Conservation (phyloP, 2,329 filamentous ascomycete genomes). For the Colletotrichum sp. region DNA sequence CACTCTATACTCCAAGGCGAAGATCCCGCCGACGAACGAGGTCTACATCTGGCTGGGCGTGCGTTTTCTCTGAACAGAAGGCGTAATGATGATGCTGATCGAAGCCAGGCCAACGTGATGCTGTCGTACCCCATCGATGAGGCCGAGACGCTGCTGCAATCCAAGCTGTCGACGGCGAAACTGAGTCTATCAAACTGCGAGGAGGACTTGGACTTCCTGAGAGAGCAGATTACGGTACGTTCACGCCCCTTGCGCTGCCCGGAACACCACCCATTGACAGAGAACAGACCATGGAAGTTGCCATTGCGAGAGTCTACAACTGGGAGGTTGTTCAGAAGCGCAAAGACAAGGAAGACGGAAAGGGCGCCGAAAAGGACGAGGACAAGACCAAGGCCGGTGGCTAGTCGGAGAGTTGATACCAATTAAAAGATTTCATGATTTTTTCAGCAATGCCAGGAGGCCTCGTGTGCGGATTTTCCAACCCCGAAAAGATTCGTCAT, state of each 20-base stretch:
- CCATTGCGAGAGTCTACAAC: conserved; percentile 96
- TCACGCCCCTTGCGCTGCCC: not conserved
- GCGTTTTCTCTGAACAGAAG: conserved; percentile 30
- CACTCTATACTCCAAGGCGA: conserved; percentile 89
- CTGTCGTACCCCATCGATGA: conserved; percentile 90
- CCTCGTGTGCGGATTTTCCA: not conserved
- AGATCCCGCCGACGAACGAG: conserved; percentile 82
- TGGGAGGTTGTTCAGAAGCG: conserved; percentile 97
- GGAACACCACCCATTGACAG: conserved; percentile 8
- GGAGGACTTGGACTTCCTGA: conserved; percentile 93
- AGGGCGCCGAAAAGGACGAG: conserved; percentile 43
- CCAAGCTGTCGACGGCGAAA: conserved; percentile 81
- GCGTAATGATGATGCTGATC: conserved; percentile 25
- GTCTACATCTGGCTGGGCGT: conserved; percentile 98
- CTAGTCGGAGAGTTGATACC: conserved; percentile 21
- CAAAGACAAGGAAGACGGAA: conserved; percentile 80
- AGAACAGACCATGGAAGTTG: conserved; percentile 90
- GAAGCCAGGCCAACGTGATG: conserved; percentile 87
- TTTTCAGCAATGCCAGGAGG: not conserved
- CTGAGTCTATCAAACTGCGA: conserved; percentile 85
- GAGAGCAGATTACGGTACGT: conserved; percentile 93
- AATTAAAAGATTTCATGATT: conserved; percentile 11
- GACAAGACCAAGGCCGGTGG: conserved; percentile 39
- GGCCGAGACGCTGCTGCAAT: conserved; percentile 77
- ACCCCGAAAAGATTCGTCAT: not conserved